Conservation (phyloP, 108 stramenopile genomes). For the Stephanodiscus minutulus region DNA sequence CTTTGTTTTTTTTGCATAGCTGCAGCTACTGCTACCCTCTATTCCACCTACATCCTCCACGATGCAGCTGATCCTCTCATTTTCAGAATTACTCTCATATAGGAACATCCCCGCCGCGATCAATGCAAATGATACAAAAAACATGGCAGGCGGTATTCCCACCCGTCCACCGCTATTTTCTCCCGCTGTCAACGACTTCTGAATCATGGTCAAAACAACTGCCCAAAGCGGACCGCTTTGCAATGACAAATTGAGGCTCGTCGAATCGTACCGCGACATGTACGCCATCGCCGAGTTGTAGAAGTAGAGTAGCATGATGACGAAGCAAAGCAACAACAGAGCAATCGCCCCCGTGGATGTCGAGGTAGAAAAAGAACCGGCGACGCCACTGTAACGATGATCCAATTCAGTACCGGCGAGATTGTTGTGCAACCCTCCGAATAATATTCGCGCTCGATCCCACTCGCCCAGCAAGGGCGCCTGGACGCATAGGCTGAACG, state of each 20-base stretch:
- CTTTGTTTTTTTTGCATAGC: not conserved
- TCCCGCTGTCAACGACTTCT: not conserved
- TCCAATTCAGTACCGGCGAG: not conserved
- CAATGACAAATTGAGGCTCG: conserved; percentile 69
- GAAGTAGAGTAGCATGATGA: conserved; percentile 59
- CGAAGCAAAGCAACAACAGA: conserved; percentile 15
- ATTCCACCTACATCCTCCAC: too few species aligned
- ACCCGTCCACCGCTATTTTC: not conserved
- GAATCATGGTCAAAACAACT: conserved; percentile 57
- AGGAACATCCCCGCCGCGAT: conserved; percentile 35
- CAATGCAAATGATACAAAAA: conserved; percentile 37
- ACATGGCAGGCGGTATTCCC: conserved; percentile 21
- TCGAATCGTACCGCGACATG: conserved; percentile 68
- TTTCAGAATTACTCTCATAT: conserved; percentile 27
- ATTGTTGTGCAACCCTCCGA: not conserved
- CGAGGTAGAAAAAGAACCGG: not conserved
- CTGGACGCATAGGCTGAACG: conserved; percentile 50
- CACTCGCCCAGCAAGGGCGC: conserved; percentile 48
- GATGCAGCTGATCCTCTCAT: not conserved
- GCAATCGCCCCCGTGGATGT: not conserved
- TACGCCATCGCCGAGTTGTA: conserved; percentile 62
- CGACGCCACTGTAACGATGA: not conserved
- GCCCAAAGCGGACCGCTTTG: conserved; percentile 77
- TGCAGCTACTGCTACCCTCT: not conserved
- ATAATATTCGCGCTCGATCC: conserved; percentile 16